Percentiles rank a stretch among this genome's conserved stretches.
Evolutionary conservation across 495 filamentous ascomycete genomes (phyloP).

Genomic region (Tuber calosporum): DNA sequence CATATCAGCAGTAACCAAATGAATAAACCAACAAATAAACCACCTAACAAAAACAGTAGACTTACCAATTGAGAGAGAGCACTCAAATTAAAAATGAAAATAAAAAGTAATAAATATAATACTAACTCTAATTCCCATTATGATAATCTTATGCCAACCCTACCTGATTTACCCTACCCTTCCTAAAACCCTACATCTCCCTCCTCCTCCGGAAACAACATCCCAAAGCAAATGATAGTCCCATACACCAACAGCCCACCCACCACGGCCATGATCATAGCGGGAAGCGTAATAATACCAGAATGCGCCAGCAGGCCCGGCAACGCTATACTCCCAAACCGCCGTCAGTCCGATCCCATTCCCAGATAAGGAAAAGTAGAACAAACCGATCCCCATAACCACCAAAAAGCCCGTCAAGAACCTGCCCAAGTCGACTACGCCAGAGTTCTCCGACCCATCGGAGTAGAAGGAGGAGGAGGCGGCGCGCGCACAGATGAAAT

Average conservation of each 20-base stretch:
- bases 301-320: conserved; percentile 84
- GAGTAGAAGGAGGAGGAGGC: conserved; percentile 80
- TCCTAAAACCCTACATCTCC: conserved; percentile 41
- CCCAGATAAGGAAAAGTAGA: too few species aligned
- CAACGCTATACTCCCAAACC: conserved; percentile 55
- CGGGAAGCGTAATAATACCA: conserved; percentile 64
- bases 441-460: conserved; percentile 59
- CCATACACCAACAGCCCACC: conserved; percentile 93
- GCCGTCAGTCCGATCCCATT: conserved; percentile 19
- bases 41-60: background rate
- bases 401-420: conserved; percentile 95
- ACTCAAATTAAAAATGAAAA: background rate
- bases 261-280: conserved; percentile 90
- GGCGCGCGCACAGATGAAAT: conserved; percentile 85
- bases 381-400: conserved; percentile 94
- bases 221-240: conserved; percentile 91
- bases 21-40: background rate
- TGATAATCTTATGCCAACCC: background rate
- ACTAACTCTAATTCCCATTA: background rate
- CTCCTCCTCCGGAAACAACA: conserved; percentile 97
- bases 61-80: background rate
- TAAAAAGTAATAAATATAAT: background rate
- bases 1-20: background rate
- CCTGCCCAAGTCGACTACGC: conserved; percentile 78
- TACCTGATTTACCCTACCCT: background rate